Evolutionary conservation across 2,329 filamentous ascomycete species (phyloP).

Genomic region (Aspergillus viridinutans): DNA sequence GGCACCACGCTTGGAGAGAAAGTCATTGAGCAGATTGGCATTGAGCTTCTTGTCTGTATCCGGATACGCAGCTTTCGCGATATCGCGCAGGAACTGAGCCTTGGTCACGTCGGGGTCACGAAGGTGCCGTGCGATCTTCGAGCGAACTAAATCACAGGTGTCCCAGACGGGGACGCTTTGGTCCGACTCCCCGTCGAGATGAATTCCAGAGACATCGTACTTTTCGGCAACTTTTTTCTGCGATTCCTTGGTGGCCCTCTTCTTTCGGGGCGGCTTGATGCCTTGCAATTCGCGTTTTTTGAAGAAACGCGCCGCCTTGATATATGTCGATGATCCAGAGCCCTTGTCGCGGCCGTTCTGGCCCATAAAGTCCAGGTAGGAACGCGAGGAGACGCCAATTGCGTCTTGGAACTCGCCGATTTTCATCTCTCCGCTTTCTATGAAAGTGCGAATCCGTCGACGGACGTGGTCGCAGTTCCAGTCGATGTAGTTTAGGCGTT

Average conservation of each 20-base stretch:
- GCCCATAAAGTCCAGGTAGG: constrained; percentile 48
- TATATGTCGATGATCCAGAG: constrained; percentile 24
- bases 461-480: constrained; percentile 35
- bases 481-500: constrained; percentile 1
- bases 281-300: constrained; percentile 49
- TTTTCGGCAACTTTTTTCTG: constrained; percentile 25
- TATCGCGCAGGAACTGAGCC: constrained; percentile 49
- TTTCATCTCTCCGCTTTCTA: constrained; percentile 44
- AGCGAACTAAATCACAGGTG: constrained; percentile 55
- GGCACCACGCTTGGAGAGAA: constrained; percentile 49
- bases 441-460: constrained; percentile 39
- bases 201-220: constrained; percentile 40
- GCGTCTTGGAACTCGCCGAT: constrained; percentile 40
- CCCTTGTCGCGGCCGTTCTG: constrained; percentile 26
- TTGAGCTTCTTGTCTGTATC: constrained; percentile 33
- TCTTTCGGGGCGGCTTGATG: constrained; percentile 32
- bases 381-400: constrained; percentile 33
- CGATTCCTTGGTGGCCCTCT: constrained; percentile 22
- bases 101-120: constrained; percentile 47
- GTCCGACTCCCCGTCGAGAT: constrained; percentile 46
- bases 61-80: constrained; percentile 41
- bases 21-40: constrained; percentile 42
- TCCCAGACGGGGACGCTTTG: constrained; percentile 51
- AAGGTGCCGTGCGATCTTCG: constrained; percentile 55
- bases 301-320: constrained; percentile 40